A percentile compares a stretch with the other conserved stretches of the same genome.
These are phyloP conservation scores for Fistulinella prunicolor DNA, from an alignment of 768 basidiomycete genomes.

Conservation along the genomic window DNA sequence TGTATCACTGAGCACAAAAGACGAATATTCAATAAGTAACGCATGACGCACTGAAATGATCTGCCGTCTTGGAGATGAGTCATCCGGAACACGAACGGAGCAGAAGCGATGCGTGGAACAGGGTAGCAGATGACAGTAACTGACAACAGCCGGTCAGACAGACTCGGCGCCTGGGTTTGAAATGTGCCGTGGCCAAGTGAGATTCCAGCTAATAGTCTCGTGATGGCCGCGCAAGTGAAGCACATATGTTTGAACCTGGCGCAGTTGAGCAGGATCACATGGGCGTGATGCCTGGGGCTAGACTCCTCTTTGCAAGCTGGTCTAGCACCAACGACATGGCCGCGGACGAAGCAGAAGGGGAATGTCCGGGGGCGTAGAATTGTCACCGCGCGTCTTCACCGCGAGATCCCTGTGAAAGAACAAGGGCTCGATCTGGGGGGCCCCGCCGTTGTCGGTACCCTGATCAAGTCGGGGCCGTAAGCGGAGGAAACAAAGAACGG, in stretches of 20 bases:
- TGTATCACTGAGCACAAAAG: background rate
- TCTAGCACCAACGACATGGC: no score
- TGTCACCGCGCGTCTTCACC: slow-evolving; percentile 9
- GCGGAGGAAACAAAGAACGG: background rate
- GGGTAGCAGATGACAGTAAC: background rate
- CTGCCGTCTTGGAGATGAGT: slow-evolving; percentile 1
- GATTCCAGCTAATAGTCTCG: background rate
- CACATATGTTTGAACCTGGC: slow-evolving; percentile 1
- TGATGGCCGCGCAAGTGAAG: slow-evolving; percentile 3
- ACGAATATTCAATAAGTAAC: background rate
- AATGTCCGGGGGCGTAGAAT: slow-evolving; percentile 1
- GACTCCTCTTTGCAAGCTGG: no score
- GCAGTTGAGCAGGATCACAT: background rate
- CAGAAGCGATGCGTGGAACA: slow-evolving; percentile 2
- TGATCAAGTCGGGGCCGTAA: slow-evolving; percentile 2
- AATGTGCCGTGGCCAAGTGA: background rate
- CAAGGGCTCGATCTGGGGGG: slow-evolving; percentile 6
- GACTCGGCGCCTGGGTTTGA: background rate
- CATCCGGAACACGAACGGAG: slow-evolving; percentile 11
- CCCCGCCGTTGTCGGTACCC: slow-evolving; percentile 1
- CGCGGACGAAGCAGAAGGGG: slow-evolving; percentile 18
- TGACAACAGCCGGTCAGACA: background rate
- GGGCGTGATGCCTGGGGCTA: background rate
- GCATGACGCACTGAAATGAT: slow-evolving; percentile 3
- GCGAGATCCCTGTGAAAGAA: slow-evolving; percentile 10